Percentiles rank a stretch among this genome's conserved stretches.
Evolutionary conservation across 2,329 filamentous ascomycete species (phyloP).

Genomic region (Exophiala mesophila): DNA sequence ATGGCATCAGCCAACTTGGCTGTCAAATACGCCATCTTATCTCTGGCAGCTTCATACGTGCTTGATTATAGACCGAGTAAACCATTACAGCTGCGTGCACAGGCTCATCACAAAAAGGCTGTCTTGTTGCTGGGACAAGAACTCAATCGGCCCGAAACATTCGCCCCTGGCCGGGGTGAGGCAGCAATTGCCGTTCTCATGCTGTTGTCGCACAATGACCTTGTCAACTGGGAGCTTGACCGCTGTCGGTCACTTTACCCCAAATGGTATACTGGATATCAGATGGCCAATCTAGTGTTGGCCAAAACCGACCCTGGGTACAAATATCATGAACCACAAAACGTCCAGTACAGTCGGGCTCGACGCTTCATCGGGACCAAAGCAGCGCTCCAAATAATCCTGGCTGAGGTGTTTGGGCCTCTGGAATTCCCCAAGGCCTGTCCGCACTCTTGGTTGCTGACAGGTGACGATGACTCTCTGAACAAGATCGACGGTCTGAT

Average conservation of each 20-base stretch:
- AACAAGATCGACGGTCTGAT: constrained; percentile 16
- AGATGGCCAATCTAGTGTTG: constrained; percentile 2
- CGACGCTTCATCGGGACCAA: not conserved
- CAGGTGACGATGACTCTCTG: constrained; percentile 11
- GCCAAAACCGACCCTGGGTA: constrained; percentile 8
- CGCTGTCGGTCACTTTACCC: not conserved
- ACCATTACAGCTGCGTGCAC: not conserved
- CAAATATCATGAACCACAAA: constrained; percentile 2
- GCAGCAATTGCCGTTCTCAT: constrained; percentile 1
- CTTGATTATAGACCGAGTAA: constrained; percentile 11
- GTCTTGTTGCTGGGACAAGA: not conserved
- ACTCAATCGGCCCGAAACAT: not conserved
- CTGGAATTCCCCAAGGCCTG: constrained; percentile 1
- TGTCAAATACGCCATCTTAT: constrained; percentile 15
- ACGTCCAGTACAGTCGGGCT: constrained; percentile 6
- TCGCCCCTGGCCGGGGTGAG: constrained; percentile 1
- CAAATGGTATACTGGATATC: constrained; percentile 2
- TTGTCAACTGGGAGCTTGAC: not conserved
- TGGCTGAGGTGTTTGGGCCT: not conserved
- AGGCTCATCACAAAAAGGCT: constrained; percentile 2
- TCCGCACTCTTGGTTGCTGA: constrained; percentile 7
- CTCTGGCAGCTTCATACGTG: constrained; percentile 11
- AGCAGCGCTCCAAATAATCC: not conserved
- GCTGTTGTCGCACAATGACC: constrained; percentile 2
- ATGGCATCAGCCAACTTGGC: constrained; percentile 6